Percentiles rank a stretch among this genome's conserved stretches.
phyloP scores from a whole-genome alignment of 169 alveolate species.

The Cryptosporidium muris region DNA sequence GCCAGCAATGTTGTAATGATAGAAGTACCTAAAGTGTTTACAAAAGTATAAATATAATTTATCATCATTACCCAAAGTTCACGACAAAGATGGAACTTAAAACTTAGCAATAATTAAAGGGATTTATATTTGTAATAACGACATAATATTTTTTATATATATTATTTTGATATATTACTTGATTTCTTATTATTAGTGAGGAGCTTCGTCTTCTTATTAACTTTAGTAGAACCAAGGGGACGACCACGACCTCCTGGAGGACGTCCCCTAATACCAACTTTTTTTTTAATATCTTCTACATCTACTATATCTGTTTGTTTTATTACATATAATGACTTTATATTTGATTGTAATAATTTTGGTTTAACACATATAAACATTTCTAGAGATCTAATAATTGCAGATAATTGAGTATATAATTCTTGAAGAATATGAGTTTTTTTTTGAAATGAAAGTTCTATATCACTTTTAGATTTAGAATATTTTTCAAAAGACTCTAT shows the following conservation, averaged over 20 bases:
- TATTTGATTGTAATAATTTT: constrained; percentile 14
- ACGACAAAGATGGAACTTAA: too few relatives aligned
- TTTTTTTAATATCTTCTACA: constrained; percentile 10
- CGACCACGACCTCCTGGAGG: constrained; percentile 68
- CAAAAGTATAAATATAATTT: too few relatives aligned
- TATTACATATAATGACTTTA: constrained; percentile 39
- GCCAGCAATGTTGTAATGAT: too few relatives aligned
- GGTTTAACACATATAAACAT: constrained; percentile 9
- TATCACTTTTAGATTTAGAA: constrained; percentile 34
- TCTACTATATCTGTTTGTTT: constrained; percentile 31
- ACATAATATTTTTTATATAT: too few relatives aligned
- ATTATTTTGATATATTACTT: too few relatives aligned
- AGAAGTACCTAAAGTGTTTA: too few relatives aligned
- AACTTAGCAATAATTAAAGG: too few relatives aligned
- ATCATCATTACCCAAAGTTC: too few relatives aligned
- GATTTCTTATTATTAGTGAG: background rate
- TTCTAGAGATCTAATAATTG: constrained; percentile 33
- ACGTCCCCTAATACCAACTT: constrained; percentile 43
- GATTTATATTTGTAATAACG: too few relatives aligned
- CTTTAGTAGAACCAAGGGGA: constrained; percentile 63
- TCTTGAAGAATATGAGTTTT: constrained; percentile 5
- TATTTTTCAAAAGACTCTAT: constrained; percentile 10
- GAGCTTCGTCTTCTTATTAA: background rate
- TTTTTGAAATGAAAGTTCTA: constrained; percentile 47
- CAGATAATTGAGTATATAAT: background rate